Percentiles rank a stretch among this genome's conserved stretches.
Evolutionary conservation across 441 rosid genomes (phyloP).

Genomic region (Codiaeum variegatum): DNA sequence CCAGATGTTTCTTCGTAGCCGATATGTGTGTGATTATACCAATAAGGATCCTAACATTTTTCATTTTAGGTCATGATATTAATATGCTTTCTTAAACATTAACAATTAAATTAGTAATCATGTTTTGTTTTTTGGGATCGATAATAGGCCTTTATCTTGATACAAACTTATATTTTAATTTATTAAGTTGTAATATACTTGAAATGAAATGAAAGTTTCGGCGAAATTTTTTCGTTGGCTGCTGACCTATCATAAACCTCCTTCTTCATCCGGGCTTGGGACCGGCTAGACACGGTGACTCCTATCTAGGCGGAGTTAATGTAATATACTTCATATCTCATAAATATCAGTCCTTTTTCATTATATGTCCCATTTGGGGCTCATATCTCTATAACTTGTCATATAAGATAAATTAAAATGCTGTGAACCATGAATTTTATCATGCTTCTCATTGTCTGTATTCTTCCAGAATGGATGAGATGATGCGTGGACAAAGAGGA

Average conservation of each 20-base stretch:
- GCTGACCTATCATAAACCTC: too few relatives aligned
- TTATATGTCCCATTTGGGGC: background rate
- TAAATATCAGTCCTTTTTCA: background rate
- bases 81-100: background rate
- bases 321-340: background rate
- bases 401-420: background rate
- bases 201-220: too few relatives aligned
- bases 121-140: background rate
- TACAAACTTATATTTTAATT: background rate
- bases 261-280: too few relatives aligned
- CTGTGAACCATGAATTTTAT: background rate
- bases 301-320: too few relatives aligned
- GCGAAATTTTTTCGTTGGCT: too few relatives aligned
- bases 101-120: background rate
- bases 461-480: slow-evolving; percentile 78
- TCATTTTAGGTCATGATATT: background rate
- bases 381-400: background rate
- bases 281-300: too few relatives aligned
- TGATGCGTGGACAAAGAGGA: slow-evolving; percentile 98
- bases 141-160: background rate
- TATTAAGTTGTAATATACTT: too few relatives aligned
- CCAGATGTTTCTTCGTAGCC: background rate
- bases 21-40: background rate
- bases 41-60: background rate
- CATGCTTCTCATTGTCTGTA: background rate